A percentile compares a stretch with the other conserved stretches of the same genome.
phyloP scores from a whole-genome alignment of 345 rosid genomes.

The Gossypium turneri region DNA sequence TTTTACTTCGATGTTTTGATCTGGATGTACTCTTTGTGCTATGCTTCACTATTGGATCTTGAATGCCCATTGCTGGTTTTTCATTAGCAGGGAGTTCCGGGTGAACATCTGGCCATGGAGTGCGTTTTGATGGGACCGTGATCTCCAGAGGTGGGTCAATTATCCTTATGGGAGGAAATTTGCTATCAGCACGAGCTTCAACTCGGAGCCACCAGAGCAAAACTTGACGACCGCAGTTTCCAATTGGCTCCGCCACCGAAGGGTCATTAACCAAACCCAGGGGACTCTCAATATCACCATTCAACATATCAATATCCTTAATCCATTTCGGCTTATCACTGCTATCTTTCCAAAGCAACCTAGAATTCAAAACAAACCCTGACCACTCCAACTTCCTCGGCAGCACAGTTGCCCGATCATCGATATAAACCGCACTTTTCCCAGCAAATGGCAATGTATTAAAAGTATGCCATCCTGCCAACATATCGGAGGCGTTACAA shows the following conservation, averaged over 20 bases:
- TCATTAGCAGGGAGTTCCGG: constrained; percentile 65
- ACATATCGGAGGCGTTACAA: constrained; percentile 60
- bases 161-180: constrained; percentile 65
- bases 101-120: constrained; percentile 94
- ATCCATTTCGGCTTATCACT: constrained; percentile 74
- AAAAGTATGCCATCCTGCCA: constrained; percentile 88
- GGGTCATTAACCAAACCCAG: constrained; percentile 63
- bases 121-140: constrained; percentile 74
- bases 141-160: constrained; percentile 85
- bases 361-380: constrained; percentile 88
- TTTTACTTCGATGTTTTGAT: constrained; percentile 67
- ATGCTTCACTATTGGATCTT: constrained; percentile 50
- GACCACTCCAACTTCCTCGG: constrained; percentile 93
- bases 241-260: constrained; percentile 82
- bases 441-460: constrained; percentile 56
- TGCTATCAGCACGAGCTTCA: constrained; percentile 99
- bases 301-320: constrained; percentile 50
- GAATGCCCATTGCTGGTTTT: constrained; percentile 30
- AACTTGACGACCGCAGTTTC: constrained; percentile 87
- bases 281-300: constrained; percentile 61
- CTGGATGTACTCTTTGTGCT: constrained; percentile 50
- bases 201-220: constrained; percentile 99
- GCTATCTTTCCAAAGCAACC: constrained; percentile 78
- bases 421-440: constrained; percentile 59
- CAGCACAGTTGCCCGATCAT: constrained; percentile 75